Percentiles rank a stretch among this genome's conserved stretches.
Evolutionary conservation across 306 rosid species (phyloP).

Genomic region (Fragaria vesca): DNA sequence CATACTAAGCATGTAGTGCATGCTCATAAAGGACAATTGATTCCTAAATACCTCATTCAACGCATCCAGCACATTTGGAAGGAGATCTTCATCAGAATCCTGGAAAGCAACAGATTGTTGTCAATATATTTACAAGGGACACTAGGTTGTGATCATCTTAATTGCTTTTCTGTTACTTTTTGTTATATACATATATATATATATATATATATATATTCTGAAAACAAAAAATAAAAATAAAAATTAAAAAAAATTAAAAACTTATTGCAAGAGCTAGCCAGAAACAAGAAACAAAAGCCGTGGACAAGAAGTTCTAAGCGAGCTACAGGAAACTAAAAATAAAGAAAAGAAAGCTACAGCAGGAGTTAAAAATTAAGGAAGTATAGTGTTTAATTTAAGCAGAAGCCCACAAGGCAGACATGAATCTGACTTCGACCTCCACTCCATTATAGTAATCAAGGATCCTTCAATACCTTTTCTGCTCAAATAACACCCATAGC

Average conservation of each 20-base stretch:
- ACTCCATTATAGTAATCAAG: background rate
- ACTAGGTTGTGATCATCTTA: background rate
- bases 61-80: slow-evolving; percentile 92
- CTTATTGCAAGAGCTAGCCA: background rate
- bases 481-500: background rate
- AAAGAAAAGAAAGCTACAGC: background rate
- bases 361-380: background rate
- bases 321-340: background rate
- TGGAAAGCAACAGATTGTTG: slow-evolving; percentile 41
- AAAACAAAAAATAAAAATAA: too few relatives aligned
- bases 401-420: background rate
- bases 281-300: background rate
- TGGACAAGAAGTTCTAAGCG: background rate
- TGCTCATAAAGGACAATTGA: slow-evolving; percentile 6
- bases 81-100: slow-evolving; percentile 95
- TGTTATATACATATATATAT: background rate
- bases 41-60: slow-evolving; percentile 73
- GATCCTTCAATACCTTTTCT: background rate
- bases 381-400: background rate
- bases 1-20: background rate
- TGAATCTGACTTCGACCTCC: background rate
- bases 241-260: background rate
- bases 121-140: slow-evolving; percentile 14
- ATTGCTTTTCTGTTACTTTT: background rate
- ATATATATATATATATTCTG: too few relatives aligned